Evolutionary conservation across 345 rosid species (phyloP).

Genomic region (Eucalyptus lansdowneana): DNA sequence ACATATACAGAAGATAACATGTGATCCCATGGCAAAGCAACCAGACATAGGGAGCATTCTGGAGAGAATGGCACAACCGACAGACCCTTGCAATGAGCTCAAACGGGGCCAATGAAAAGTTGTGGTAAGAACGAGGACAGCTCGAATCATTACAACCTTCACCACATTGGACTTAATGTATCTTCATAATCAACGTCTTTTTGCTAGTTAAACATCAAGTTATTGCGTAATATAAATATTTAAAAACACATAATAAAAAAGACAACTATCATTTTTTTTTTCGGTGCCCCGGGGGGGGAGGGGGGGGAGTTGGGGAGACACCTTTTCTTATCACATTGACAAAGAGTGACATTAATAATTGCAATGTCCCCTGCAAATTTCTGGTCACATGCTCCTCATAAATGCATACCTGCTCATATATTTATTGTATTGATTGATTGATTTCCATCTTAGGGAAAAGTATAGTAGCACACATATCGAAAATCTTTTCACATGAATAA

Average conservation of each 20-base stretch:
- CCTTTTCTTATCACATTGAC: not conserved
- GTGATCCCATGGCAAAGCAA: not conserved
- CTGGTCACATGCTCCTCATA: not conserved
- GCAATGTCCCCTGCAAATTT: not conserved
- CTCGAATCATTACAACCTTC: not conserved
- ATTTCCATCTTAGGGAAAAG: not conserved
- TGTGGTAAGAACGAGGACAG: not conserved
- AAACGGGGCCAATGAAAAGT: not conserved
- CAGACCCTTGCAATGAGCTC: not conserved
- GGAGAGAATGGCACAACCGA: not conserved
- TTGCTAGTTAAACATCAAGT: not conserved
- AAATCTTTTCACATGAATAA: not conserved
- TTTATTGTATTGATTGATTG: not conserved
- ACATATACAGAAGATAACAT: not conserved
- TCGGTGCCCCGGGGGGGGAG: too few relatives aligned
- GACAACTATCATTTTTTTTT: not conserved
- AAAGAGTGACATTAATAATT: not conserved
- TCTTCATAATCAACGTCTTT: not conserved
- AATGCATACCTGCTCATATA: not conserved
- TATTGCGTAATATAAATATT: not conserved
- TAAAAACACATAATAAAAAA: not conserved
- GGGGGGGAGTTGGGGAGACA: not conserved
- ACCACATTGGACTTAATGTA: not conserved
- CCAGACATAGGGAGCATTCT: not conserved
- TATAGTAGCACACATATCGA: not conserved